Conservation (phyloP, 192 early-diverging fungal species). For the Phlyctochytrium arcticum region DNA sequence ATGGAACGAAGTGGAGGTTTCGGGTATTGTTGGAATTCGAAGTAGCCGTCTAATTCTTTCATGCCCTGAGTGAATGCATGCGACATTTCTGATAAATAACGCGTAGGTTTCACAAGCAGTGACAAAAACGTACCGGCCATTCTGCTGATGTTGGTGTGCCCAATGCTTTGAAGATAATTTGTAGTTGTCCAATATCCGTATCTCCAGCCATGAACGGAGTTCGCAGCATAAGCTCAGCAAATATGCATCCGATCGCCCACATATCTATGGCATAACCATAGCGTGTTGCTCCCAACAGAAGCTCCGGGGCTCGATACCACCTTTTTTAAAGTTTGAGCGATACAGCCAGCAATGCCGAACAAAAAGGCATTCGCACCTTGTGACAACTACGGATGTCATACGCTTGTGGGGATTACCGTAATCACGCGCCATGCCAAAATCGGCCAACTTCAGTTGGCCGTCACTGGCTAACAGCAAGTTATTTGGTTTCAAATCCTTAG, state of each 20-base stretch:
- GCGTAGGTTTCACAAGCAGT: not conserved
- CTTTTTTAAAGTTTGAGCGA: slow-evolving; percentile 31
- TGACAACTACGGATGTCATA: slow-evolving; percentile 94
- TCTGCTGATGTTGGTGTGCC: slow-evolving; percentile 78
- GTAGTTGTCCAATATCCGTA: slow-evolving; percentile 85
- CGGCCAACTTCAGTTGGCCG: slow-evolving; percentile 93
- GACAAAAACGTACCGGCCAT: slow-evolving; percentile 68
- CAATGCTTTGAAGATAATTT: slow-evolving; percentile 75
- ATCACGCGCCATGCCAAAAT: slow-evolving; percentile 98
- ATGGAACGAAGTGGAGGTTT: slow-evolving; percentile 64
- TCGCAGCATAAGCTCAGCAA: slow-evolving; percentile 94
- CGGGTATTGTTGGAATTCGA: slow-evolving; percentile 70
- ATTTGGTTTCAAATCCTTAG: slow-evolving; percentile 60
- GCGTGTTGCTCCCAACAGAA: slow-evolving; percentile 82
- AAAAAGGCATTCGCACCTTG: slow-evolving; percentile 44
- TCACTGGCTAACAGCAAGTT: slow-evolving; percentile 61
- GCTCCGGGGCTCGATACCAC: slow-evolving; percentile 96
- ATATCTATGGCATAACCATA: slow-evolving; percentile 91
- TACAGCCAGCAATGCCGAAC: not conserved
- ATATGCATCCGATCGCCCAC: slow-evolving; percentile 97
- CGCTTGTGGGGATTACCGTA: slow-evolving; percentile 75
- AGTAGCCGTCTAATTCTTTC: slow-evolving; percentile 63
- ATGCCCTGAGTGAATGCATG: slow-evolving; percentile 46
- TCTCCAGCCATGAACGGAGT: slow-evolving; percentile 84
- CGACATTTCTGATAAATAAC: not conserved